Percentiles rank a stretch among this genome's conserved stretches.
These are phyloP conservation scores for Vicia sativa DNA, from an alignment of 306 rosid genomes.

Conservation along the genomic window DNA sequence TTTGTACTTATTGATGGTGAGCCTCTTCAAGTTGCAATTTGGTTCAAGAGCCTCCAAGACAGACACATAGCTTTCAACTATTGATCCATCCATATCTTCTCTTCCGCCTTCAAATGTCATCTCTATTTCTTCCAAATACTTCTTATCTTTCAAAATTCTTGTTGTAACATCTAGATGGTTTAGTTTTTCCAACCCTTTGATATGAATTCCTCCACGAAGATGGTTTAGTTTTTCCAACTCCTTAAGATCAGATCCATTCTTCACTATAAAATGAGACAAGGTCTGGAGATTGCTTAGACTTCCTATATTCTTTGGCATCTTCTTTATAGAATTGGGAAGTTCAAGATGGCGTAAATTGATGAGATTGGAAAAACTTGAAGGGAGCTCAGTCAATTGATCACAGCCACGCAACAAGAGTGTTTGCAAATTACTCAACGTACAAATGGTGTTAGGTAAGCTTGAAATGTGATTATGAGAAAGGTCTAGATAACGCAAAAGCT, in stretches of 20 bases:
- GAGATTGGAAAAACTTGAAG: slow-evolving; percentile 26
- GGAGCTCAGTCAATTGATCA: not conserved
- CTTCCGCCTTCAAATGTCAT: not conserved
- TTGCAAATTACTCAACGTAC: slow-evolving; percentile 37
- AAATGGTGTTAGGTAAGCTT: slow-evolving; percentile 34
- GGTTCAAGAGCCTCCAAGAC: not conserved
- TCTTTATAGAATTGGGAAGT: not conserved
- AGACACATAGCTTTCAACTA: not conserved
- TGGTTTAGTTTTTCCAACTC: slow-evolving; percentile 8
- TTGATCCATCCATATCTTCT: not conserved
- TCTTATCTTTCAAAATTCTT: not conserved
- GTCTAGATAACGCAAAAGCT: not conserved
- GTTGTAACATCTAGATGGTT: not conserved
- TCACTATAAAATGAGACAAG: not conserved
- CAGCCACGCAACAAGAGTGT: not conserved
- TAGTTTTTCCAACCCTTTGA: not conserved
- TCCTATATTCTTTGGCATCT: slow-evolving; percentile 34
- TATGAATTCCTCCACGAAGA: slow-evolving; percentile 16
- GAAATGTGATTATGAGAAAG: not conserved
- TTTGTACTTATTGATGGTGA: not conserved
- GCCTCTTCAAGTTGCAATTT: not conserved
- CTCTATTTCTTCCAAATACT: slow-evolving; percentile 5
- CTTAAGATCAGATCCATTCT: not conserved
- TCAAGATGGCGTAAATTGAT: slow-evolving; percentile 37
- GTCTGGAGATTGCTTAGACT: slow-evolving; percentile 7